Evolutionary conservation across 2,329 filamentous ascomycete genomes (phyloP).

Genomic region (Xylaria digitata): DNA sequence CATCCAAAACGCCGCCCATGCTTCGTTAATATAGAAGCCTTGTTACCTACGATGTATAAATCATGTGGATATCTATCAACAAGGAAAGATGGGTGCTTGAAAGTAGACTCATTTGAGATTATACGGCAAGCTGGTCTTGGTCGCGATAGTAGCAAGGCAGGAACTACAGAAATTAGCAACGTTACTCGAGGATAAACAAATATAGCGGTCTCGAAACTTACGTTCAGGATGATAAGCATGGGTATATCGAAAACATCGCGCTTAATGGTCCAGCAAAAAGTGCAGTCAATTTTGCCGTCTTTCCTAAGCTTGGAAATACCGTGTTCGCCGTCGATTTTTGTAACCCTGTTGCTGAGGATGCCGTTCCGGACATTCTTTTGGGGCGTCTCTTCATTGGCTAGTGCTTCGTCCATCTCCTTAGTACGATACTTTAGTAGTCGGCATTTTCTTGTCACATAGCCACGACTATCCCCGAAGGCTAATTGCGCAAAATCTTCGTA

Average conservation of each 20-base stretch:
- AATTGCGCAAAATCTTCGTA: constrained; percentile 95
- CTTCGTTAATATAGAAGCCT: constrained; percentile 36
- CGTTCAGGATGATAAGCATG: constrained; percentile 98
- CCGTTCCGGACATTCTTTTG: constrained; percentile 61
- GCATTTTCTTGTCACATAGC: constrained; percentile 84
- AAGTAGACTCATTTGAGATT: constrained; percentile 31
- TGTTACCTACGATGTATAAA: constrained; percentile 33
- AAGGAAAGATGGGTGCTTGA: constrained; percentile 1
- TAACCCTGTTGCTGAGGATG: constrained; percentile 69
- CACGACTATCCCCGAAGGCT: constrained; percentile 90
- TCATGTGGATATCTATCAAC: constrained; percentile 33
- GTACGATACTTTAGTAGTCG: constrained; percentile 91
- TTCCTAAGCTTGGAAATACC: constrained; percentile 85
- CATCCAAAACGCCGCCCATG: constrained; percentile 52
- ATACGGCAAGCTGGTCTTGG: constrained; percentile 68
- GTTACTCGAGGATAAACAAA: background rate
- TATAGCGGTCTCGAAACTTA: constrained; percentile 64
- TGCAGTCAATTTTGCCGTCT: constrained; percentile 93
- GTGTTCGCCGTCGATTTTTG: constrained; percentile 75
- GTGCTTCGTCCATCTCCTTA: constrained; percentile 65
- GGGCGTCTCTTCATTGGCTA: constrained; percentile 54
- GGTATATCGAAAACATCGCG: constrained; percentile 98
- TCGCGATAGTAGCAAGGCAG: constrained; percentile 69
- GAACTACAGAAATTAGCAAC: constrained; percentile 58
- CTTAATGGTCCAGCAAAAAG: constrained; percentile 97